phyloP scores from a whole-genome alignment of 2,329 filamentous ascomycete species.

The Lasiodiplodia gonubiensis region DNA sequence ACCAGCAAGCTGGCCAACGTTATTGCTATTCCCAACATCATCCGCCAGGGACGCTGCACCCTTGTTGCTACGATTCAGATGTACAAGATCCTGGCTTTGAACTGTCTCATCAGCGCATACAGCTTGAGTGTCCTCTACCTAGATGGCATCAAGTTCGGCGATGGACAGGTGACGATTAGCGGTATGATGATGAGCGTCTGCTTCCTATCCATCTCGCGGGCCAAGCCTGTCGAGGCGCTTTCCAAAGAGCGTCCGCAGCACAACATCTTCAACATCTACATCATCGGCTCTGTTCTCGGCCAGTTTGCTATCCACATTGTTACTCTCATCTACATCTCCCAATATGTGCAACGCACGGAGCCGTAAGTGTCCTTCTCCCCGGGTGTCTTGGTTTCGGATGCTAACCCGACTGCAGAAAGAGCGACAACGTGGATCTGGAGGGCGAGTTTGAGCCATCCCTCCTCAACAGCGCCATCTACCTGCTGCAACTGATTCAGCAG shows the following conservation, averaged over 20 bases:
- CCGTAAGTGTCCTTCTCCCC: constrained; percentile 68
- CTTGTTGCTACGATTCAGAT: constrained; percentile 98
- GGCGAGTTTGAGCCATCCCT: constrained; percentile 92
- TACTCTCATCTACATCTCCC: constrained; percentile 92
- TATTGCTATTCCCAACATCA: constrained; percentile 96
- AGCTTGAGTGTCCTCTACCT: constrained; percentile 94
- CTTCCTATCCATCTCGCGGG: constrained; percentile 97
- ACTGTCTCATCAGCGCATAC: constrained; percentile 98
- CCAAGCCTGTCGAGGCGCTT: constrained; percentile 90
- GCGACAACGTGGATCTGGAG: constrained; percentile 80
- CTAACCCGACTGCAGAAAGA: constrained; percentile 51
- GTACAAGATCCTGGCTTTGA: constrained; percentile 99
- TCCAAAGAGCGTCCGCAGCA: constrained; percentile 97
- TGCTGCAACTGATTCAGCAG: constrained; percentile 96
- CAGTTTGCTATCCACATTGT: constrained; percentile 96
- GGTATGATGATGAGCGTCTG: constrained; percentile 99
- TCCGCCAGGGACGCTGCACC: constrained; percentile 95
- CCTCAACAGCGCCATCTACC: constrained; percentile 95
- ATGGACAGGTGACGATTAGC: constrained; percentile 97
- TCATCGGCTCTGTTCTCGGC: constrained; percentile 94
- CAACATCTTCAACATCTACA: constrained; percentile 99
- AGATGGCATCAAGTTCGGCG: constrained; percentile 98
- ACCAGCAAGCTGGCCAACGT: constrained; percentile 98
- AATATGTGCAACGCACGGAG: constrained; percentile 82
- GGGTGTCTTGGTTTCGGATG: constrained; percentile 50